Base-by-base conservation (phyloP, 805 yeast genomes). In the Teunomyces stri region DNA sequence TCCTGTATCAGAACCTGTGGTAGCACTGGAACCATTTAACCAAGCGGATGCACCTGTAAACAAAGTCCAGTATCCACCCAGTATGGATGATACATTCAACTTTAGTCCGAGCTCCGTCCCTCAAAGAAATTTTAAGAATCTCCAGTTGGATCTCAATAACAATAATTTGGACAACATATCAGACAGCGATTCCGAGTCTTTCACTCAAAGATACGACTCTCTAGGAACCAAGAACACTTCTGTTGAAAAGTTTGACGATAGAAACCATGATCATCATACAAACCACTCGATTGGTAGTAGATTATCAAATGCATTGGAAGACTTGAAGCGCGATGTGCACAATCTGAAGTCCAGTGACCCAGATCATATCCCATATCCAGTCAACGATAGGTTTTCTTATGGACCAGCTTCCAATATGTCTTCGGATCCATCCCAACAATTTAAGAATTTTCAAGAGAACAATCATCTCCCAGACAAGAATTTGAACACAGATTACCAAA, bases 301-400 rank as follows among this genome's bases (percentile, higher is more conserved):
- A 44, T 52, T 69, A 34, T 58, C 66, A 4, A 43, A 58, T 5
- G 64, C 65, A 2, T 60, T 68, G 31, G 62, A 60, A 16, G 65
- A 51, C 10, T 59, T 66, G 44, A 67, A 55, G 43, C 49, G 56
- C 21, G 73, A 69, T 22, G 51, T 66, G 1, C 59, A 56, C 28
- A 52, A 49, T 20, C 62, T 59, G 42, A 64, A 56, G 43, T 51
- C 53, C 25, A 51, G 53, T 21, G 49, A 38, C 21, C 18, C 48
- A 3, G 27, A 22, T 9, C 37, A 18, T 22, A 43, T 42, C 9
- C 48, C 44, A 11, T 36, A 42, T 15, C 49, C 50, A 6, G 41
- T 22, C 12, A 30, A 7, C n/a, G 46, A 43, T 3, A n/a, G 27
- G 5, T 30, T 44, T 20, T 50, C 57, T 6, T 48, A 53, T 37